phyloP scores from a whole-genome alignment of 2,329 filamentous ascomycete genomes.

The Cyphellophora europaea region DNA sequence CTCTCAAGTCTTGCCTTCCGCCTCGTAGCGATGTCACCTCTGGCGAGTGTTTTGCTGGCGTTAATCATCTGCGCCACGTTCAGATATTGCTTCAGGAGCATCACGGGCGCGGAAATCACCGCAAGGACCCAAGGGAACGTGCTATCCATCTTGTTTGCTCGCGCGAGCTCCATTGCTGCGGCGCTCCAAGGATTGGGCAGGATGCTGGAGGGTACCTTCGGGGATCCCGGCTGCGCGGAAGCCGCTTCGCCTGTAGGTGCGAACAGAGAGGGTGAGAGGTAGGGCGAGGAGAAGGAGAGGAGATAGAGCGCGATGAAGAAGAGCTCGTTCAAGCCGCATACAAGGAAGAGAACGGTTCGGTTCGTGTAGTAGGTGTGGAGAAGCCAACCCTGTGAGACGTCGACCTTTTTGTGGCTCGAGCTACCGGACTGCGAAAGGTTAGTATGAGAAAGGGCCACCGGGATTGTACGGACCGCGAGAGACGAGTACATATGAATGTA shows the following conservation, averaged over 20 bases:
- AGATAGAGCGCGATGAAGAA: slow-evolving; percentile 99
- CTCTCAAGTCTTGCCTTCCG: slow-evolving; percentile 42
- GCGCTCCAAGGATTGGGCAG: slow-evolving; percentile 88
- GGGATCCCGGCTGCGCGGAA: slow-evolving; percentile 54
- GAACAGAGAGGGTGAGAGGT: slow-evolving; percentile 75
- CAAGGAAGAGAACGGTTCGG: slow-evolving; percentile 85
- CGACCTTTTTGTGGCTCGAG: slow-evolving; percentile 86
- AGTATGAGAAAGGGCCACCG: no score
- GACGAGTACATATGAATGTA: slow-evolving; percentile 99
- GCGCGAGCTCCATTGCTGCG: slow-evolving; percentile 81
- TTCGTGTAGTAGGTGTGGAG: slow-evolving; percentile 96
- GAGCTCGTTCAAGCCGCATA: slow-evolving; percentile 83
- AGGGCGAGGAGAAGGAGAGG: slow-evolving; percentile 88
- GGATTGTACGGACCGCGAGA: no score
- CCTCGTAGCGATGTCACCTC: slow-evolving; percentile 70
- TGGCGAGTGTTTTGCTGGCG: slow-evolving; percentile 82
- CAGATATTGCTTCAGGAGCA: slow-evolving; percentile 86
- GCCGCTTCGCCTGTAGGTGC: slow-evolving; percentile 40
- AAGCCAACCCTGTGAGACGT: slow-evolving; percentile 77
- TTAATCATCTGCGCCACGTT: slow-evolving; percentile 92
- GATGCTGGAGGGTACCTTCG: slow-evolving; percentile 60
- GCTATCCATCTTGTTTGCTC: slow-evolving; percentile 86
- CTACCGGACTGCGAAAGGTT: no score
- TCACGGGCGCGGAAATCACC: slow-evolving; percentile 71
- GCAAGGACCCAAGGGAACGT: slow-evolving; percentile 71